Evolutionary conservation across 768 basidiomycete species (phyloP), one percentile per base, ranked within the genome.

Genomic region (Pleurotus sapidus): DNA sequence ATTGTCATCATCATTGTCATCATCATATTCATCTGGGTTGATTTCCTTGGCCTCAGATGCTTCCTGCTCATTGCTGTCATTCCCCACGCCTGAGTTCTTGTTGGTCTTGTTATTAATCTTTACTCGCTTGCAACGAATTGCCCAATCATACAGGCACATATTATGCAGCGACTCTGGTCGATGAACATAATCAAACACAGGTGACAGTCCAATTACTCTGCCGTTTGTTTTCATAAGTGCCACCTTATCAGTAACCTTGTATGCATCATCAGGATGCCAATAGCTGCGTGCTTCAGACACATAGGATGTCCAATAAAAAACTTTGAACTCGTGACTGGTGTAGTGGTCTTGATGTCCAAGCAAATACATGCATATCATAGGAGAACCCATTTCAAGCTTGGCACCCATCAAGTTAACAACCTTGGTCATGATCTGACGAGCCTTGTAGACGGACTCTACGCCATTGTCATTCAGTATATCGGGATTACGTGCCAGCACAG

Each of bases 361-460:
- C 2, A 34, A 34, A 11, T 34, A 34, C 30, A 60, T 64, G 12
- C 53, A 63, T 17, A 60, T 63, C 61, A 68, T 64, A 4, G 71
- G 71, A 25, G 58, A 59, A 0, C 71, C 71, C 5, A 72, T 66
- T 53, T 74, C 71, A 48, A 63, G 46, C 45, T 68, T 70, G 3
- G 67, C 40, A 18, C 59, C 63, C 8, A 74, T 39, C 7, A 57
- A 42, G 51, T 74, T 74, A 0, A 71, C 62, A 30, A 68, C 62
- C 50, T 70, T 63, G 9, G 62, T 65, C 20, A 71, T 57, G 5
- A 72, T 50, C n/a, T 55, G 55, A 4, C 69, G 30, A 2, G 65
- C 63, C 18, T 55, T 64, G 34, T 61, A 61, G 54, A 56, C 30
- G 2, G 30, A 34, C 30, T 34, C 30, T 11, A 34, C 30, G 0